A percentile compares a stretch with the other conserved stretches of the same genome.
Evolutionary conservation across 257 asterid genomes (phyloP).

Genomic region (Knoxia roxburghii): DNA sequence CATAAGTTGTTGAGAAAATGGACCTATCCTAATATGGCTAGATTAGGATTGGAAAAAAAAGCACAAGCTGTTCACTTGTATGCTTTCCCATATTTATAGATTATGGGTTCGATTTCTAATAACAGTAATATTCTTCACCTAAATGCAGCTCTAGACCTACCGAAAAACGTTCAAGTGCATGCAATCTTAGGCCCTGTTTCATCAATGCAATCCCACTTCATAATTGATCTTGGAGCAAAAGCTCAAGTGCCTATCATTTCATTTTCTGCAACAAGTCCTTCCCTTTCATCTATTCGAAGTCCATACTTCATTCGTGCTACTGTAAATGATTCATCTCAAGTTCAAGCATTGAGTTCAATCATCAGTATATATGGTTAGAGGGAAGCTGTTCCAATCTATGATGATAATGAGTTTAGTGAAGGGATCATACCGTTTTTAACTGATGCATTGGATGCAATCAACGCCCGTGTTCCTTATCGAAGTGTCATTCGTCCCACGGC

Average conservation of each 20-base stretch:
- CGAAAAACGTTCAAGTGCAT: conserved; percentile 50
- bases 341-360: conserved; percentile 33
- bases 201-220: conserved; percentile 44
- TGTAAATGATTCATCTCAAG: conserved; percentile 44
- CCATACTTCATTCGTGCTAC: conserved; percentile 47
- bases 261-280: conserved; percentile 49
- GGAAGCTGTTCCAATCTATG: conserved; percentile 41
- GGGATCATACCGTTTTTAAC: conserved; percentile 41
- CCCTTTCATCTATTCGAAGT: conserved; percentile 27
- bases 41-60: too few relatives aligned
- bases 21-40: too few relatives aligned
- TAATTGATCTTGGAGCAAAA: conserved; percentile 42
- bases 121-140: too few relatives aligned
- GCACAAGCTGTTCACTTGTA: too few relatives aligned
- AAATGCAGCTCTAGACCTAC: conserved; percentile 51
- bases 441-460: conserved; percentile 32
- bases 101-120: too few relatives aligned
- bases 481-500: conserved; percentile 33
- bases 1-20: too few relatives aligned
- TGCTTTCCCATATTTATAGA: too few relatives aligned
- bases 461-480: conserved; percentile 37
- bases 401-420: conserved; percentile 42
- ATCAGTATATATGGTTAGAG: conserved; percentile 46
- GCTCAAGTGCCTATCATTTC: conserved; percentile 54
- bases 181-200: conserved; percentile 53